Evolutionary conservation across 164 flowering plant species (phyloP), one percentile per base, ranked within the genome.

Genomic region (Houttuynia cordata): DNA sequence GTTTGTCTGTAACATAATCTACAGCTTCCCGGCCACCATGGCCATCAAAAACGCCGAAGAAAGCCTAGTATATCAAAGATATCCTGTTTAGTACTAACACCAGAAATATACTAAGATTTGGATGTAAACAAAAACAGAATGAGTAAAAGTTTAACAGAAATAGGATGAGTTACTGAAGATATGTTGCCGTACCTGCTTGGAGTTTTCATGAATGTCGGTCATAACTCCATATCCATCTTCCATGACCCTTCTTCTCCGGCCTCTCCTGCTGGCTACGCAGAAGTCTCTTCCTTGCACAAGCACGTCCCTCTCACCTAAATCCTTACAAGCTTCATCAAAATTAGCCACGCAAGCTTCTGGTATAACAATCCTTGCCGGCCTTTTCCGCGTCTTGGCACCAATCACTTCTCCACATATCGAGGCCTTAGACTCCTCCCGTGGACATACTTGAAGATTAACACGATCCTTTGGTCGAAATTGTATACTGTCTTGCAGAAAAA

Each of bases 21-120:
- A 80, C 74, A 2, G 85, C 85, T 23, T 64, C 75, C 14, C 70
- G 67, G n/a, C 88, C 88, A 17, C 88, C 88, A 68, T 83, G 85
- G 8, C 81, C 78, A 71, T 82, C 87, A 39, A 76, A 66, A 15
- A 82, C 84, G 12, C 73, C 75, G 54, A 80, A 82, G 55, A 78
- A 72, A 0, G 87, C 83, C 84, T 82, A 68, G 13, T 15, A 8
- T 4, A 51, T 15, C 3, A 57, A n/a, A 20, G 42, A 58, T 23
- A 30, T 1, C 14, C 3, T n/a, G 17, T 45, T 21, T 51, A 37
- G 18, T 53, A n/a, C 24, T 24, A 24, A 14, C 25, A 55, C 24
- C n/a, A 24, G 30, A n/a, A n/a, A n/a, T n/a, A n/a, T n/a, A n/a
- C n/a, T n/a, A n/a, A n/a, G n/a, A n/a, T n/a, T n/a, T n/a, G n/a